Evolutionary conservation across 164 flowering plant species (phyloP), one percentile per base, ranked within the genome.

Genomic region (Malania oleifera): DNA sequence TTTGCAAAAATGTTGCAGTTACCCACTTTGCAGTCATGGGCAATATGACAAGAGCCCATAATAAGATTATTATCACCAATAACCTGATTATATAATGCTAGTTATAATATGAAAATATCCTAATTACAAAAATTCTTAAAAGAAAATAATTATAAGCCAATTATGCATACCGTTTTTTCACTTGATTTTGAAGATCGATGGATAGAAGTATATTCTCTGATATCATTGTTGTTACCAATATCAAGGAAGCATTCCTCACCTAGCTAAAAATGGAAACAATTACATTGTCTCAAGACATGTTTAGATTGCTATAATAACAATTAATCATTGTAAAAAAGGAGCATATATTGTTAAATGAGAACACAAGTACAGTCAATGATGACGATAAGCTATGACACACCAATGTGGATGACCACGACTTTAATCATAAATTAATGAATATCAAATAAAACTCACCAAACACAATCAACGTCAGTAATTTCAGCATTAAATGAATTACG

Each of bases 11-110:
- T 88, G 66, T 82, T 90, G 72, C 72, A 75, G 77, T 71, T 74
- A 1, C 99, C 95, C 61, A 93, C 76, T 77, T 83, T 90, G 85
- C 96, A 93, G 71, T 93, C 99, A 75, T 93, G 99, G 34, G 99
- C 99, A 60, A 90, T 77, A 74, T 90, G 99, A 70, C 99, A 86
- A 52, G 92, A 84, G 2, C 99, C 97, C 99, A 93, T 93, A 31
- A 93, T 85, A 55, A 93, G 91, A 81, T 93, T 88, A 73, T 75
- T 78, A 65, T 77, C 73, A 52, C 96, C 96, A 70, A 93, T 87
- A 40, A 88, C 82, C 98, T 93, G 76, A 43, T 57, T 25, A 56
- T 28, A 22, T 15, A 67, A 57, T 43, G 37, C 35, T 17, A 40
- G 31, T 61, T 57, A 71, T 44, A 46, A 61, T 22, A 48, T 20